Evolutionary conservation across 2,329 filamentous ascomycete genomes (phyloP).

Genomic region (Nemania sp.): DNA sequence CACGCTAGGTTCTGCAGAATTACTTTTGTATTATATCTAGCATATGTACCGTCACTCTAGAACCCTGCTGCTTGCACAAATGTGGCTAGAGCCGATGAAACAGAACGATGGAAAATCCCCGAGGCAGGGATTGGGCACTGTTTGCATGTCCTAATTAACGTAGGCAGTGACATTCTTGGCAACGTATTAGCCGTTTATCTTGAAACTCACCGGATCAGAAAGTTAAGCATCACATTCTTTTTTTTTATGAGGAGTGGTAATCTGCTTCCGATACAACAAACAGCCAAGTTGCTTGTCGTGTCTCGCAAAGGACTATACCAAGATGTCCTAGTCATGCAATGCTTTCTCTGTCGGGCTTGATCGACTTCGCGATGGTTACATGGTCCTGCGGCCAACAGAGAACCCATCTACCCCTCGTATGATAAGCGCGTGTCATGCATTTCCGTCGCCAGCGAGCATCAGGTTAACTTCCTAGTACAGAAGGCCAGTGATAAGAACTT

Average conservation of each 20-base stretch:
- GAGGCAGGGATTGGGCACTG: background rate
- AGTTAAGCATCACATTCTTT: background rate
- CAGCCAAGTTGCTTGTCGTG: background rate
- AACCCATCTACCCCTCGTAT: background rate
- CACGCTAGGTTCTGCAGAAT: background rate
- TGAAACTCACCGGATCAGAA: background rate
- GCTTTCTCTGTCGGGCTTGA: background rate
- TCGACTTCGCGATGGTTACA: background rate
- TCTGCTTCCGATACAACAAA: background rate
- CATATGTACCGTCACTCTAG: background rate
- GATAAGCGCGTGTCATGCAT: slow-evolving; percentile 6
- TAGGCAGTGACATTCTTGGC: background rate
- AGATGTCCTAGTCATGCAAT: background rate
- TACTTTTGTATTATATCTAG: slow-evolving; percentile 16
- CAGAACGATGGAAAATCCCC: background rate
- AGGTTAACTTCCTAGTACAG: slow-evolving; percentile 2
- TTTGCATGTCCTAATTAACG: background rate
- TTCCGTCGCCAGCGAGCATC: background rate
- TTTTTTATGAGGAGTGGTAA: background rate
- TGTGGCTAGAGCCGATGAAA: background rate
- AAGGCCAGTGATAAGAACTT: slow-evolving; percentile 10
- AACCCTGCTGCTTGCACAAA: background rate
- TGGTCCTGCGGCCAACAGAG: background rate
- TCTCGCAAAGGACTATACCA: background rate
- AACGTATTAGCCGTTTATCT: background rate